phyloP scores from a whole-genome alignment of 148 eudicot genomes.

The Nepenthes gracilis region DNA sequence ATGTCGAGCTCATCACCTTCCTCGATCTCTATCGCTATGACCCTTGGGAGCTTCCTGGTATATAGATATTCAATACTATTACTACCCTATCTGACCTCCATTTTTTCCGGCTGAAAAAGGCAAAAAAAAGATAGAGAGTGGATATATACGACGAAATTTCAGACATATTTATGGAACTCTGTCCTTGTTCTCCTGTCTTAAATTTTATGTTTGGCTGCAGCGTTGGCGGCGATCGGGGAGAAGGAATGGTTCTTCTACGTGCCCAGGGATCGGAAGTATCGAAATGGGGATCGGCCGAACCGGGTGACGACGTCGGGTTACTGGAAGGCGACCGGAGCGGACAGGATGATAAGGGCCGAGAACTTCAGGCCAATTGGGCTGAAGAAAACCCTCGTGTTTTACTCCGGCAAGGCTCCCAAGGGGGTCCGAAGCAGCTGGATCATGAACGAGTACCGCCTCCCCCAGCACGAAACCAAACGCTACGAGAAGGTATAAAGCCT shows the following conservation, averaged over 20 bases:
- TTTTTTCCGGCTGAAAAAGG: neutral
- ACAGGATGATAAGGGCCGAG: slow-evolving; percentile 63
- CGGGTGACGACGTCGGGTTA: slow-evolving; percentile 85
- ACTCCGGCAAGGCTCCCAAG: slow-evolving; percentile 85
- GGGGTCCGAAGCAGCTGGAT: slow-evolving; percentile 91
- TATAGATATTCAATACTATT: neutral
- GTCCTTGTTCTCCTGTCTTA: too few species aligned
- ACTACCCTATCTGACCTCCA: neutral
- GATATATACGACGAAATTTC: neutral
- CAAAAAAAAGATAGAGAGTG: neutral
- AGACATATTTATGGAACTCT: neutral
- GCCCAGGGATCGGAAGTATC: slow-evolving; percentile 79
- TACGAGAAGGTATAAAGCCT: slow-evolving; percentile 52
- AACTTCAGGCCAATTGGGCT: slow-evolving; percentile 50
- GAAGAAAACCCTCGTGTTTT: slow-evolving; percentile 85
- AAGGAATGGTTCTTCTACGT: slow-evolving; percentile 94
- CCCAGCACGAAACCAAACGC: slow-evolving; percentile 80
- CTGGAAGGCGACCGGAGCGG: slow-evolving; percentile 96
- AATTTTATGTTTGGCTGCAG: slow-evolving; percentile 15
- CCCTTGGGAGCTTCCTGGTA: slow-evolving; percentile 99
- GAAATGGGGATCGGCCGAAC: slow-evolving; percentile 87
- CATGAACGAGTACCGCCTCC: slow-evolving; percentile 90
- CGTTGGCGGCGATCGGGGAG: slow-evolving; percentile 86
- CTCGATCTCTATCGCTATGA: slow-evolving; percentile 91
- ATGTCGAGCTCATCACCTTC: slow-evolving; percentile 85